These are phyloP conservation scores for Nitzschia sp. DNA, from an alignment of 108 stramenopile genomes.

Conservation along the genomic window DNA sequence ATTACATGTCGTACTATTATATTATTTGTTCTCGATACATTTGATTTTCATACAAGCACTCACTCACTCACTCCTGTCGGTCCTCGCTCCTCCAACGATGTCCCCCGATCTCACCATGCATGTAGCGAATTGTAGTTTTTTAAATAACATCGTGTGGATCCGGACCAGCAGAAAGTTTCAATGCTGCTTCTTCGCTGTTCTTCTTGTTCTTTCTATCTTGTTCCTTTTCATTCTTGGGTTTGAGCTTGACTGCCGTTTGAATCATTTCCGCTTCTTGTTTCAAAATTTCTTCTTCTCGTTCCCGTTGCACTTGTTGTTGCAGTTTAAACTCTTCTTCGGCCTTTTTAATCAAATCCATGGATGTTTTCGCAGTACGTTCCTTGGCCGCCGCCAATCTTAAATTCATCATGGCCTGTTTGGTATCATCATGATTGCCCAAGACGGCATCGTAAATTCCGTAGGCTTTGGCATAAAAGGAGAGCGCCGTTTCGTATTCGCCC, in stretches of 20 bases:
- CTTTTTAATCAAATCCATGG: conserved; percentile 29
- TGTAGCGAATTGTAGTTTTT: too few species aligned
- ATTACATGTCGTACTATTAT: too few species aligned
- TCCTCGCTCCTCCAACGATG: too few species aligned
- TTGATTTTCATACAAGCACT: too few species aligned
- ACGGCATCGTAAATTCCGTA: conserved; percentile 39
- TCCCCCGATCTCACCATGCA: too few species aligned
- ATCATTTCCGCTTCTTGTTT: conserved; percentile 9
- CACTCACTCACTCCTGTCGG: too few species aligned
- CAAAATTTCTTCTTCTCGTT: conserved; percentile 9
- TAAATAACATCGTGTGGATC: not conserved
- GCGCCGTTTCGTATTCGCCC: conserved; percentile 46
- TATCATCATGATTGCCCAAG: conserved; percentile 35
- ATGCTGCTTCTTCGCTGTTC: too few species aligned
- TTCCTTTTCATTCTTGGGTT: not conserved
- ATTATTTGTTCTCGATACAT: too few species aligned
- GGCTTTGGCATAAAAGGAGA: conserved; percentile 37
- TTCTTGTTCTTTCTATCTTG: not conserved
- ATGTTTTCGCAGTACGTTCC: conserved; percentile 14
- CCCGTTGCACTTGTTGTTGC: conserved; percentile 12
- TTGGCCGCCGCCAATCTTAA: conserved; percentile 32
- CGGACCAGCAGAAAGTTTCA: too few species aligned
- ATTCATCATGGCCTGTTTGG: conserved; percentile 35
- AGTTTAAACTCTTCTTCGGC: conserved; percentile 36
- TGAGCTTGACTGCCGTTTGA: not conserved